Base-by-base conservation (phyloP, 2,329 filamentous ascomycete species). In the Pseudovirgaria hyperparasitica region DNA sequence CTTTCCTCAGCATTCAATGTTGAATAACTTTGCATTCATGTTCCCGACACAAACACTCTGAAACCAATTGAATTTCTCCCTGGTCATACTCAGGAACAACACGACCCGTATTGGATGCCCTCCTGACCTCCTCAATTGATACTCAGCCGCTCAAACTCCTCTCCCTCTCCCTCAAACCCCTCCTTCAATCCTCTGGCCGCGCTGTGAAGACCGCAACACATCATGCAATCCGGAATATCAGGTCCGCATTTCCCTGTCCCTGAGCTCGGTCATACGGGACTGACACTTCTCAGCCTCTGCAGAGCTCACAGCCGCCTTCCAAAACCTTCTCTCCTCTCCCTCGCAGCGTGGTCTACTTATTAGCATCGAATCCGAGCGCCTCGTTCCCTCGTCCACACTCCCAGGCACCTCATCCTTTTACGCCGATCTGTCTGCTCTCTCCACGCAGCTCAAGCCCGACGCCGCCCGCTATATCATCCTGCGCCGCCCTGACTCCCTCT, bases 151-250 rank as follows among this genome's bases (percentile, higher is more conserved):
- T 6, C 22, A 20, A 29, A 26, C 12, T 17, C 17, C 13, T 29
- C 22, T 6, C 10, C 3, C 6, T 14, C 10, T n/a, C 19, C n/a
- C 18, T 26, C 14, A 16, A 29, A 26, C 19, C 19, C 19, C 8
- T 8, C 8, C 22, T 26, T 29, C 28, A 29, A n/a, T n/a, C n/a
- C n/a, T n/a, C n/a, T n/a, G n/a, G n/a, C n/a, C n/a, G n/a, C n/a
- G n/a, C n/a, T n/a, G n/a, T n/a, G n/a, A n/a, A n/a, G n/a, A n/a
- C n/a, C n/a, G n/a, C n/a, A n/a, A 13, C 16, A 15, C 32, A 67
- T 41, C 29, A 84, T 84, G 79, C 78, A 85, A 63, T 84, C 79
- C 19, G 78, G 79, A 55, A 84, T 84, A 42, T 72, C 76, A 56
- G 77, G 77, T 77, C 63, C 26, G 45, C 12, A 17, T 19, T 17